phyloP scores from a whole-genome alignment of 176 grass and related monocot species.

The Guadua angustifolia region DNA sequence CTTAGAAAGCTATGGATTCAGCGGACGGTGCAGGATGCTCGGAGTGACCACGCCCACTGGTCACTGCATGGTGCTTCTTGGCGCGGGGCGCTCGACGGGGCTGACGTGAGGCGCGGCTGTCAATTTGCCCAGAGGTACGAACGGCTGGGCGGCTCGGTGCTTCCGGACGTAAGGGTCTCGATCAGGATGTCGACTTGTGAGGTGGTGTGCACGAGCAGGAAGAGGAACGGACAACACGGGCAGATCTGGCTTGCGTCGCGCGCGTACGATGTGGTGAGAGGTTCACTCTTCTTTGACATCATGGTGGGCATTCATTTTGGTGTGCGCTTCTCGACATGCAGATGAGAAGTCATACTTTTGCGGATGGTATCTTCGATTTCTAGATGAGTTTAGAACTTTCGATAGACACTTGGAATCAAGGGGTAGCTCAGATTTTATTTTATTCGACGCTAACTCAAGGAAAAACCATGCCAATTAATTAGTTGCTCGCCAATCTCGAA shows the following conservation, averaged over 20 bases:
- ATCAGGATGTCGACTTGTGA: neutral
- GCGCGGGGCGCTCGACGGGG: neutral
- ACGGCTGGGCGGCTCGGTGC: neutral
- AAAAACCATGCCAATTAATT: neutral
- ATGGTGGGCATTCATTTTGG: neutral
- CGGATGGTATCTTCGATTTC: neutral
- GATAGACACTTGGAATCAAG: neutral
- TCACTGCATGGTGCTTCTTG: neutral
- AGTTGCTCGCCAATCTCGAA: too few relatives aligned
- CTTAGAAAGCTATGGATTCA: too few relatives aligned
- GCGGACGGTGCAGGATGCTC: neutral
- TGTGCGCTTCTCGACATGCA: neutral
- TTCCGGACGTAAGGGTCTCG: neutral
- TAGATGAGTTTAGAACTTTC: neutral
- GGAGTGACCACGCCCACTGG: neutral
- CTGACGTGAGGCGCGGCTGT: neutral
- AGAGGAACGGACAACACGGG: neutral
- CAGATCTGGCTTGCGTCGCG: neutral
- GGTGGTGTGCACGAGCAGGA: neutral
- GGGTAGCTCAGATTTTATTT: neutral
- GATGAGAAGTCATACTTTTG: neutral
- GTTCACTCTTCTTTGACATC: neutral
- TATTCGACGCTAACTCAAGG: neutral
- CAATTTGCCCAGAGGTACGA: neutral
- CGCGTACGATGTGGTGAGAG: neutral